Base-by-base conservation (phyloP, 1,284 basidiomycete genomes). In the Ceratobasidium papillatum region DNA sequence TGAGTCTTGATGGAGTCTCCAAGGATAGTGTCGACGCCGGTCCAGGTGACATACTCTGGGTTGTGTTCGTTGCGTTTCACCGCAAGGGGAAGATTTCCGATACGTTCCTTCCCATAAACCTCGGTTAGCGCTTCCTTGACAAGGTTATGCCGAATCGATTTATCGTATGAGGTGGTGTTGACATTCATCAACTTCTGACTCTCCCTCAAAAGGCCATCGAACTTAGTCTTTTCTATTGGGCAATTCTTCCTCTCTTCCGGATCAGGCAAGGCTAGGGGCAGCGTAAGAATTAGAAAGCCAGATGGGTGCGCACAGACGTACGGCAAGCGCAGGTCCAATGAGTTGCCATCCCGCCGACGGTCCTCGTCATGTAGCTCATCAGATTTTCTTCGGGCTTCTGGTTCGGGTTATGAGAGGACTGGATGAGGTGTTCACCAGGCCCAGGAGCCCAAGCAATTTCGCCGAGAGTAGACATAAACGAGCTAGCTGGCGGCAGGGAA, bases 341-440 rank as follows among this genome's bases (percentile, higher is more conserved):
- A 17, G 74, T 75, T 17, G 74, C 52, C 74, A 75, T 75, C 17
- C 74, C 74, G 43, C 74, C 74, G 22, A 75, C 66, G 32, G 74
- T 75, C 11, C 74, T 66, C 22, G 74, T 71, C n/a, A 71, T 43
- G 17, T 54, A 58, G 17, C 65, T 66, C 22, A 43, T 27, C n/a
- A 75, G 41, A 22, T 75, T 75, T 9, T 36, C 11, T 51, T 58
- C 25, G n/a, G 54, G 32, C 7, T 36, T 30, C 54, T 75, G 74
- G 14, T 71, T 45, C 14, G 65, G 74, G 49, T 75, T 75, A 34
- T 71, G 30, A 19, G 32, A 45, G 11, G 47, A 7, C 27, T 58
- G 45, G 27, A 75, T 54, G 27, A 71, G 56, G 2, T 64, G 8
- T 22, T 74, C 19, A 0, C 41, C 36, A 7, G 43, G 27, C 17